Conservation (phyloP, 1,139 yeast species). For the Insectozyma bohioensis region DNA sequence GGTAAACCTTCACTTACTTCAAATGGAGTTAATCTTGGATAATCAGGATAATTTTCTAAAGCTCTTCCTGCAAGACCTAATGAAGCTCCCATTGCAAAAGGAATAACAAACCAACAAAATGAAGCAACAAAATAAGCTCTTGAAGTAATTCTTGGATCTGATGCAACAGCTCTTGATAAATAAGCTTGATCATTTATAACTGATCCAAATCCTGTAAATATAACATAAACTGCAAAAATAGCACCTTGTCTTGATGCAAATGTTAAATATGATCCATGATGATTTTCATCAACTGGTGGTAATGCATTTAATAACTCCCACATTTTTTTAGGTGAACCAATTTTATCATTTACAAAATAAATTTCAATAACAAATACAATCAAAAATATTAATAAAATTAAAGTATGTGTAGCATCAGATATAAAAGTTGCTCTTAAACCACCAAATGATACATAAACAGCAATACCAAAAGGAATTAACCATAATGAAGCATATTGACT, state of each 20-base stretch:
- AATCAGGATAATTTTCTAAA: conserved; percentile 24
- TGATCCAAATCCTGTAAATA: conserved; percentile 54
- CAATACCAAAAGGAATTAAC: conserved; percentile 33
- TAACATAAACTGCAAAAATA: conserved; percentile 30
- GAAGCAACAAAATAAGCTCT: conserved; percentile 47
- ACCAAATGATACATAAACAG: conserved; percentile 44
- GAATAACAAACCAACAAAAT: conserved; percentile 41
- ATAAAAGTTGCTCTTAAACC: conserved; percentile 48
- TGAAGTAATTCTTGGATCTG: conserved; percentile 34
- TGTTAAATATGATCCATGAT: conserved; percentile 48
- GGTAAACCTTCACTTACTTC: conserved; percentile 41
- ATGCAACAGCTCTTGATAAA: conserved; percentile 32
- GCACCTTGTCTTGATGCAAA: conserved; percentile 44
- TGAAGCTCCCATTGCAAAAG: conserved; percentile 42
- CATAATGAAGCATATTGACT: conserved; percentile 34
- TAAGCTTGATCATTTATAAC: conserved; percentile 68
- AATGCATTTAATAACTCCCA: conserved; percentile 41
- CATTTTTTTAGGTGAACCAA: conserved; percentile 49
- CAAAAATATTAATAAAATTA: conserved; percentile 37
- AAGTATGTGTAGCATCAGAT: conserved; percentile 48
- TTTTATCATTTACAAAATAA: conserved; percentile 36
- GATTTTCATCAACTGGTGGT: conserved; percentile 42
- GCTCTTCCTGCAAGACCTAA: conserved; percentile 41
- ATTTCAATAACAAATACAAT: conserved; percentile 42
- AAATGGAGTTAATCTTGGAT: conserved; percentile 23